These are phyloP conservation scores for Candida takata DNA, from an alignment of 805 yeast genomes.

Conservation along the genomic window DNA sequence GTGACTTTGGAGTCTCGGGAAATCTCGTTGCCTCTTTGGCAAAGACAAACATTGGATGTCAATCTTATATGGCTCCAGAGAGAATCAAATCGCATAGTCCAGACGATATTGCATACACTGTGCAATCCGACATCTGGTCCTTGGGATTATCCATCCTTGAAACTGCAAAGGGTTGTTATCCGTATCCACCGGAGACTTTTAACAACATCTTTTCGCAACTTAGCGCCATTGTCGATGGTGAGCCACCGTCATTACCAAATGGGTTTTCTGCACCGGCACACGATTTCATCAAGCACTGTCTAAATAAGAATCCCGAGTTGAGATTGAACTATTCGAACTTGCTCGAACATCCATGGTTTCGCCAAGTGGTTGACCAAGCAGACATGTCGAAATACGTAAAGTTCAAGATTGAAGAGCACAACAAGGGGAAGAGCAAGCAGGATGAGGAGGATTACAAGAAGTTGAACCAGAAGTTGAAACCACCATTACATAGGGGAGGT, in stretches of 20 bases:
- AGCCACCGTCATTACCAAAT: constrained; percentile 72
- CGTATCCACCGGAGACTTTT: constrained; percentile 94
- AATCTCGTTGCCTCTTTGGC: constrained; percentile 93
- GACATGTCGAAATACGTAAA: constrained; percentile 32
- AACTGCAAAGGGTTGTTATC: constrained; percentile 85
- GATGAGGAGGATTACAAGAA: constrained; percentile 19
- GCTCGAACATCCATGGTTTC: constrained; percentile 80
- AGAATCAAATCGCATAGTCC: constrained; percentile 72
- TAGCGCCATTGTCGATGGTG: constrained; percentile 95
- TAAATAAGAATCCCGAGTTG: constrained; percentile 71
- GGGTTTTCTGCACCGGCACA: constrained; percentile 71
- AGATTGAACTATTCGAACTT: constrained; percentile 78
- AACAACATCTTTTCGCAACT: constrained; percentile 87
- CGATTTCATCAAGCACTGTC: constrained; percentile 68
- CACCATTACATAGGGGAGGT: constrained; percentile 28
- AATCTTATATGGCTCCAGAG: constrained; percentile 98
- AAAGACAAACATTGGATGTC: constrained; percentile 94
- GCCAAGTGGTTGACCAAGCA: constrained; percentile 36
- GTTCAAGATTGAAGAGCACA: constrained; percentile 26
- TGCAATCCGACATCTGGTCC: constrained; percentile 95
- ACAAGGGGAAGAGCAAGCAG: constrained; percentile 12
- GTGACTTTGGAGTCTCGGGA: constrained; percentile 96
- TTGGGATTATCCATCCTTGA: constrained; percentile 82
- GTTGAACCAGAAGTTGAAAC: constrained; percentile 22
- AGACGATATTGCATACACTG: constrained; percentile 77